Evolutionary conservation across 768 basidiomycete genomes (phyloP).

Genomic region (Leucosporidium yakuticum): DNA sequence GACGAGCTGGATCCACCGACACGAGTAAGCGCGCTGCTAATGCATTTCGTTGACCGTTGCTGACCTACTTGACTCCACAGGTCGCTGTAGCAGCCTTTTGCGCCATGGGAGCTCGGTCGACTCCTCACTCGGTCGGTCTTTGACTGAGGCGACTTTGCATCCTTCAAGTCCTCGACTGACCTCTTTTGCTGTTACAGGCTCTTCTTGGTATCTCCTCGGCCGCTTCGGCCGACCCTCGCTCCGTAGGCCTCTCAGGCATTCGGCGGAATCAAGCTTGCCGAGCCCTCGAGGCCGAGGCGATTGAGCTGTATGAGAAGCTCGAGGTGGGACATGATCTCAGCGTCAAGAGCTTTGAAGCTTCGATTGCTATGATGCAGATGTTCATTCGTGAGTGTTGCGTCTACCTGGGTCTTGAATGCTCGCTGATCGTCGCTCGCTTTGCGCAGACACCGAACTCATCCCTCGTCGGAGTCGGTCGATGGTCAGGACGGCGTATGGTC

Average conservation of each 20-base stretch:
- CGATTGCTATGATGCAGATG: slow-evolving; percentile 14
- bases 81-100: slow-evolving; percentile 14
- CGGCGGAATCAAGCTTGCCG: slow-evolving; percentile 17
- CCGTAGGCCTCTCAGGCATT: neutral
- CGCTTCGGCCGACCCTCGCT: no score
- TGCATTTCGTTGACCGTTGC: neutral
- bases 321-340: neutral
- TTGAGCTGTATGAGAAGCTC: slow-evolving; percentile 12
- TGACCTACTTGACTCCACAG: neutral
- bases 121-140: slow-evolving; percentile 16
- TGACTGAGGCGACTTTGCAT: accelerated
- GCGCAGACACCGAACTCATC: slow-evolving; percentile 15
- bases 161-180: no score
- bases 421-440: neutral
- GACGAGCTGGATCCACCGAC: slow-evolving; percentile 13
- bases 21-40: neutral
- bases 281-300: slow-evolving; percentile 1
- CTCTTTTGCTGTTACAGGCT: neutral
- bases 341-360: slow-evolving; percentile 13
- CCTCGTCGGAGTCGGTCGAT: slow-evolving; percentile 1
- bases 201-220: slow-evolving; percentile 13
- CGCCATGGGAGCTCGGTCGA: slow-evolving; percentile 22
- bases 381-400: slow-evolving; percentile 11
- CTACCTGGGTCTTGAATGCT: neutral
- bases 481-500: neutral